Evolutionary conservation across 176 grass and related monocot genomes (phyloP), one percentile per base, ranked within the genome.

Genomic region (Dendrocalamus sinicus): DNA sequence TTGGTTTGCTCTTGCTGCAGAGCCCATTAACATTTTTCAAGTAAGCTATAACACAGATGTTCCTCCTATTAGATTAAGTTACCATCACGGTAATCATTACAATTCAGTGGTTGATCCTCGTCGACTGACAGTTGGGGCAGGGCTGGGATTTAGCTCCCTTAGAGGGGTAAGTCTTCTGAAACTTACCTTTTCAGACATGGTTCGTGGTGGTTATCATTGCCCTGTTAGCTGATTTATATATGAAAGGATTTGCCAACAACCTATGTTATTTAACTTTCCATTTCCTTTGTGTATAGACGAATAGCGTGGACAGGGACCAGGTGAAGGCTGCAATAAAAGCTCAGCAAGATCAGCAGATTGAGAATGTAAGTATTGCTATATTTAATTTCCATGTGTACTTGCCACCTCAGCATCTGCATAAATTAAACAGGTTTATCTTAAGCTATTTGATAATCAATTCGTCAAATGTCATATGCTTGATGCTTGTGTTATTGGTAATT

Each of bases 11-110:
- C 70, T 84, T 67, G 55, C 50, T 85, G 85, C 96, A 99, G 97
- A 99, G 22, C 94, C 97, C 67, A 94, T 99, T 86, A 99, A 99
- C 78, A 99, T 99, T 83, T 99, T 94, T 90, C 97, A 99, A 82
- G 90, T 92, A 90, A 99, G 79, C 74, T 99, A 99, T 88, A 70
- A 91, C 64, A 99, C 97, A 64, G 94, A 99, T 32, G 73, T 88
- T 81, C 97, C 97, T 79, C 94, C 94, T 40, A 94, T 99, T 88
- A 91, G 94, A 76, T 86, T 99, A 84, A 96, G 94, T 87, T 99
- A 91, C 83, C 97, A 99, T 86, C 92, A 99, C 10, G 97, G 97
- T 60, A 99, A 96, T 57, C 97, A 99, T 96, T 99, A 99, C 73
- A 99, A 99, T 87, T 99, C 97, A 59, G 88, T 99, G 58, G 89